Base-by-base conservation (phyloP, 768 basidiomycete species). In the Infundibulicybe gibba region DNA sequence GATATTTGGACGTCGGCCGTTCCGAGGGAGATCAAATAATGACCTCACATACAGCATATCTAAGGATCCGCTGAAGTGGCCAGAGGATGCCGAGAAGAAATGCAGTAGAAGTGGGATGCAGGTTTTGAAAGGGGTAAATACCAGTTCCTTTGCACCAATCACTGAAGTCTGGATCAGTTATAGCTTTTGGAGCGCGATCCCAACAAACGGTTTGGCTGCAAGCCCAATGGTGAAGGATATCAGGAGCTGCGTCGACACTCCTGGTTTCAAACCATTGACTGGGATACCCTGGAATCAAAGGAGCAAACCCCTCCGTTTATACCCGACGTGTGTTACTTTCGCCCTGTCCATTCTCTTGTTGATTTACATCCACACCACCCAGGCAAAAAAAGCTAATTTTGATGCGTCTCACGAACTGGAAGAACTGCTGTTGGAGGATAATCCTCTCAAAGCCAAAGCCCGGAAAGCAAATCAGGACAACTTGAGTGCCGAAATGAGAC, bases 341-440 rank as follows among this genome's bases (percentile, higher is more conserved):
- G 2, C 4, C 14, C 16, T 17, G 25, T 51, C 40, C 21, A 40
- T 49, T 32, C 31, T 19, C 14, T 13, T 14, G 41, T 32, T 3
- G 41, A 9, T 40, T 50, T 13, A 43, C 5, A 17, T 32, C 39
- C 40, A 9, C 42, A 25, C 35, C 17, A 40, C 43, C 11, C 59
- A 98, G 94, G 85, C 86, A n/a, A 98, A 97, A 72, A 97, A 97
- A 67, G 93, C 95, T 25, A 97, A 99, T 65, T 99, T 99, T 61
- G 95, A 99, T 61, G 94, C 95, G 20, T 97, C 95, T 11, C 94
- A 98, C 60, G 95, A 99, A 66, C 71, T 99, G 32, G 95, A 99
- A 61, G 95, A 99, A 67, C 75, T 99, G 16, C 66, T 99, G 10
- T 69, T 99, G 14, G 95, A 99, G 66, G 94, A 97, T 61, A 97